Conservation (phyloP, 441 rosid species). For the Aleurites moluccanus region DNA sequence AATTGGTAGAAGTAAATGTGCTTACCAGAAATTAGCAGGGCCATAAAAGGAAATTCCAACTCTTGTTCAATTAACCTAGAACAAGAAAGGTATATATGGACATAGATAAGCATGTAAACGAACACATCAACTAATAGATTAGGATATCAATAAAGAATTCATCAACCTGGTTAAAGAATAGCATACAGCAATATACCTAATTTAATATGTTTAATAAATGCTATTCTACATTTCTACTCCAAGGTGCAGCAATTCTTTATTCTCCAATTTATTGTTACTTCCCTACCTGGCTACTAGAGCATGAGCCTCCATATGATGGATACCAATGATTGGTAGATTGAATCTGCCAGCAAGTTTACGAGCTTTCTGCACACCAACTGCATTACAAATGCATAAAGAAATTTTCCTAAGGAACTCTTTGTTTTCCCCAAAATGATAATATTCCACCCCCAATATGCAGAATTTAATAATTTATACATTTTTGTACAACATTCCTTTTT, state of each 20-base stretch:
- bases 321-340: slow-evolving; percentile 67
- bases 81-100: slow-evolving; percentile 15
- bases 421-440: neutral
- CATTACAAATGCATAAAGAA: slow-evolving; percentile 28
- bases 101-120: neutral
- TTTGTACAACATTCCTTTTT: neutral
- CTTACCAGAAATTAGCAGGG: slow-evolving; percentile 90
- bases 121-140: neutral
- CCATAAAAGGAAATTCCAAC: slow-evolving; percentile 88
- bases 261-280: slow-evolving; percentile 8
- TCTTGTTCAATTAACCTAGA: slow-evolving; percentile 67
- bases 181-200: neutral
- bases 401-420: neutral
- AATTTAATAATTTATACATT: neutral
- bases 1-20: slow-evolving; percentile 6
- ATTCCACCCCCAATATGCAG: neutral
- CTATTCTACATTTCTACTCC: neutral
- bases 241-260: neutral
- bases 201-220: neutral
- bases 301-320: slow-evolving; percentile 99
- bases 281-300: slow-evolving; percentile 85
- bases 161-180: neutral
- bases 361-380: slow-evolving; percentile 97
- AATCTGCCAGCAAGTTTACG: slow-evolving; percentile 67
- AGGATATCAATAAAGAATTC: neutral